Evolutionary conservation across 2,329 filamentous ascomycete species (phyloP), one percentile per base, ranked within the genome.

Genomic region (Ambrosiella cleistominuta): DNA sequence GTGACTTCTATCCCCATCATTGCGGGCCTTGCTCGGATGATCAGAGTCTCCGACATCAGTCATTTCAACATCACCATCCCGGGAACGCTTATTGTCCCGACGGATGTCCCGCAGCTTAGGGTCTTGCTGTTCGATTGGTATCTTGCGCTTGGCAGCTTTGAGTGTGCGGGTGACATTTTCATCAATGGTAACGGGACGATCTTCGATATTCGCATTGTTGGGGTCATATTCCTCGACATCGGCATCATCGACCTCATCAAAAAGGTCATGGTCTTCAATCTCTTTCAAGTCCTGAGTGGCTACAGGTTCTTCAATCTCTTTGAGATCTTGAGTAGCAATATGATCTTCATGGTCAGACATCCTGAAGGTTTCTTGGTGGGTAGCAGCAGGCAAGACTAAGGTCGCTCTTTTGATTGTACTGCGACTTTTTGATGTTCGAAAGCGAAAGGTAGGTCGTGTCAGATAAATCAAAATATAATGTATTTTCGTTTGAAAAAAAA

Each of bases 51-150:
- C 73, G 8, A 70, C 74, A 47, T 72, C 75, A 57, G 75, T 35
- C 58, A 56, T 56, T 15, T 53, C 75, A 37, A 75, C 76, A 61
- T 77, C 76, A 1, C 74, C 75, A 60, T 76, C 74, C 44, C 70
- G 70, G 54, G 75, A 66, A 38, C 69, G 71, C 67, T 83, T 82
- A 70, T 87, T 86, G 63, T 83, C 83, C 64, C 83, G 76, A 55
- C 81, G 76, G n/a, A 80, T 82, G 65, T 82, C 85, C 68, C 85
- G 82, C 57, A 86, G 85, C 71, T 88, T 93, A 70, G 85, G 87
- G 49, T 75, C 70, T 54, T 78, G 80, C 70, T 82, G 82, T n/a
- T 54, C 52, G 38, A 42, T 15, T 7, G 74, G 66, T 59, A 86
- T 78, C 71, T 83, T 84, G 60, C 80, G 71, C 69, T 81, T 83